These are phyloP conservation scores for Trametes sanguinea DNA, from an alignment of 768 basidiomycete genomes.

Conservation along the genomic window DNA sequence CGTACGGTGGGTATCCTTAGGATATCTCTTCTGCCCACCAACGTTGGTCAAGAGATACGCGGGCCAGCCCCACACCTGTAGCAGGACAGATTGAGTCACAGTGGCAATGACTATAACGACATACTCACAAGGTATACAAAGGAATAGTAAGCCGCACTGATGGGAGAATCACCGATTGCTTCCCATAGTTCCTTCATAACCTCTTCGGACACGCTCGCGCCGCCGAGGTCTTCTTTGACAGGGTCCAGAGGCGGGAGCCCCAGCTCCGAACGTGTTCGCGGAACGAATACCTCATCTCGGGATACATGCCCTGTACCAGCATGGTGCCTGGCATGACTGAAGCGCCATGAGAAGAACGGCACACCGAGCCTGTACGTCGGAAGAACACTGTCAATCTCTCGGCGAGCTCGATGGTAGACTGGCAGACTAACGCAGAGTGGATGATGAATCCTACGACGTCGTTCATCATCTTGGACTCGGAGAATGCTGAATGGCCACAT, in stretches of 20 bases:
- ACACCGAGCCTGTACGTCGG: conserved; percentile 69
- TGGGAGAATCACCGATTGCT: conserved; percentile 87
- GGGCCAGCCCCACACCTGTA: conserved; percentile 82
- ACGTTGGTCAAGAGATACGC: conserved; percentile 81
- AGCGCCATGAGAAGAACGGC: conserved; percentile 95
- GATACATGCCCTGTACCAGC: conserved; percentile 92
- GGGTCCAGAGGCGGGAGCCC: conserved; percentile 67
- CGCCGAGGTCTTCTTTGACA: conserved; percentile 60
- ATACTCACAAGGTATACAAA: conserved; percentile 61
- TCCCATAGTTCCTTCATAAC: conserved; percentile 77
- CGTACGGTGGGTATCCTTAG: conserved; percentile 76
- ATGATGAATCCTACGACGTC: conserved; percentile 89
- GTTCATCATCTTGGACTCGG: conserved; percentile 87
- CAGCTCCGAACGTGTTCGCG: conserved; percentile 73
- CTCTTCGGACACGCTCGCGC: conserved; percentile 63
- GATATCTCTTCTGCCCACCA: conserved; percentile 83
- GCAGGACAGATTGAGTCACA: background rate
- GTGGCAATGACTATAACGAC: background rate
- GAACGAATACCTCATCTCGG: conserved; percentile 94
- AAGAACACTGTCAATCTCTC: background rate
- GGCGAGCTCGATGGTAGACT: background rate
- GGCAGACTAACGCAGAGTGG: conserved; percentile 72
- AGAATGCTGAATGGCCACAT: conserved; percentile 95
- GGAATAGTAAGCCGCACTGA: conserved; percentile 57
- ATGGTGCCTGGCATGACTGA: conserved; percentile 93